Conservation (phyloP, 169 alveolate genomes). For the Plasmodium ovale region DNA sequence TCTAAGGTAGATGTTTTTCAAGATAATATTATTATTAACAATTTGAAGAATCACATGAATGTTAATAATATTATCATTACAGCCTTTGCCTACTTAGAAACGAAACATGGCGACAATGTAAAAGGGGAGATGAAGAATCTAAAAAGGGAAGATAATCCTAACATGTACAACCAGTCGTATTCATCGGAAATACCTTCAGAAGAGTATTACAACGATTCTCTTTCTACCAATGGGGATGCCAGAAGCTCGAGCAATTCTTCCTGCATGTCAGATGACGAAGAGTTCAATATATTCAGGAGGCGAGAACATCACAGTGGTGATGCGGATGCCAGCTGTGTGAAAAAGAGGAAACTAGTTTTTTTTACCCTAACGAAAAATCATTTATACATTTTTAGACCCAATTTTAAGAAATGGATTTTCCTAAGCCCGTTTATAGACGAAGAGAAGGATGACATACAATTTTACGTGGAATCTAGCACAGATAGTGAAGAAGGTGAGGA, state of each 20-base stretch:
- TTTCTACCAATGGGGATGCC: neutral
- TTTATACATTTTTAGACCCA: conserved; percentile 51
- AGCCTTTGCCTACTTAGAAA: conserved; percentile 62
- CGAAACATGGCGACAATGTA: neutral
- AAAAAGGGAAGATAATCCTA: conserved; percentile 22
- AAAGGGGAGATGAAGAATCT: neutral
- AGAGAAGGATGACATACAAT: conserved; percentile 65
- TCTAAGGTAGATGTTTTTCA: conserved; percentile 53
- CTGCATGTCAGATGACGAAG: neutral
- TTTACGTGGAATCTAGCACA: conserved; percentile 55
- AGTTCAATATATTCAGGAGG: conserved; percentile 51
- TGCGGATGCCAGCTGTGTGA: neutral
- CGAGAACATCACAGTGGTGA: neutral
- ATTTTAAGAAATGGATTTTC: conserved; percentile 69
- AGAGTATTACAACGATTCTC: neutral
- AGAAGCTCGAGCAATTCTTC: neutral
- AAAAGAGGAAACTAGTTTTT: conserved; percentile 39
- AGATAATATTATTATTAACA: conserved; percentile 42
- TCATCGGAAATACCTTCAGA: conserved; percentile 15
- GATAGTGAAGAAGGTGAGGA: conserved; percentile 48
- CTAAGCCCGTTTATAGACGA: conserved; percentile 72
- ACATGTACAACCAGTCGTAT: neutral
- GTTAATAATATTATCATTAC: conserved; percentile 53
- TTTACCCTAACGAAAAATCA: conserved; percentile 72
- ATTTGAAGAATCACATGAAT: conserved; percentile 57